Evolutionary conservation across 331 rosid genomes (phyloP), one percentile per base, ranked within the genome.

Genomic region (Pyracantha coccinea): DNA sequence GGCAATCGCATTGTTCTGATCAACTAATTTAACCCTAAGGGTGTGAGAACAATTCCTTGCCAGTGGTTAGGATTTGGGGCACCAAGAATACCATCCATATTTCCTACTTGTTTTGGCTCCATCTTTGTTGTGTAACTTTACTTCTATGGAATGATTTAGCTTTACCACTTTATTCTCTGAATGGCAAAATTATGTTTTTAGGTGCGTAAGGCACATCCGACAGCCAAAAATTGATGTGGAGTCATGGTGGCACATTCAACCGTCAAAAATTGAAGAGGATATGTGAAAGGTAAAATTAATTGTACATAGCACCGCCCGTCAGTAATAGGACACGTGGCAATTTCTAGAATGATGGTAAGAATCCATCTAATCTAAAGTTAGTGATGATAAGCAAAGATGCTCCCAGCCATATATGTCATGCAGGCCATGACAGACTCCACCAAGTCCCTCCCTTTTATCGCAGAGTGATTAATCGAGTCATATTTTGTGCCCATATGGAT

Each of bases 341-440:
- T 41, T 41, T 41, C 47, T 41, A 41, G 47, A 3, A 41, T 1
- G 47, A 0, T 41, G 47, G 15, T 41, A 41, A 41, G 47, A 41
- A 41, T 41, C 47, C 47, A 41, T 41, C 47, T 41, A 41, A 41
- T 41, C 47, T 41, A 41, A 41, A 41, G 45, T 38, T 38, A 38
- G 1, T 11, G 47, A 41, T 41, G 47, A 41, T 0, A 41, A 41
- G 47, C 47, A 41, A 41, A 41, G 47, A 41, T 41, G 47, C 47
- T 41, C 14, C 44, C 47, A 1, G 47, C 47, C 47, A 41, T 11
- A 41, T 11, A n/a, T 25, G 44, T 61, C 58, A 44, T 61, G 61
- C 69, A 62, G 33, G 69, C 47, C 77, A 61, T 44, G 69, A 21
- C 31, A 60, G 38, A 8, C 31, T 73, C 77, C 69, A 61, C 69